These are phyloP conservation scores for Entophlyctis luteolus DNA, from an alignment of 192 early-diverging fungal species.

Conservation along the genomic window DNA sequence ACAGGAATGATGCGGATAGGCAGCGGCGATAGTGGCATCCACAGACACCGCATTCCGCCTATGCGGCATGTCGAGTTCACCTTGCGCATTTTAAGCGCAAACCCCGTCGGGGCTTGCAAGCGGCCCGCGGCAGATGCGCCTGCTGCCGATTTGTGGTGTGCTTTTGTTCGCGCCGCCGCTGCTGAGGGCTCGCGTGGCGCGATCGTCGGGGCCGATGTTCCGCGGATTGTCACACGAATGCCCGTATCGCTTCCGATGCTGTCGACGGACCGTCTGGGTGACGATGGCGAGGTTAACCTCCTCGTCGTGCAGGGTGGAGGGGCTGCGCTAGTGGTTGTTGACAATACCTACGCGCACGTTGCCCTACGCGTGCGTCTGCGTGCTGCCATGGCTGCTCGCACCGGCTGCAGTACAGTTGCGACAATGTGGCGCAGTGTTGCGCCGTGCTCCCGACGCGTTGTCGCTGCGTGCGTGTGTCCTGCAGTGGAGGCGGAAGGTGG, in stretches of 20 bases:
- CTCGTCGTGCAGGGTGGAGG: slow-evolving; percentile 2
- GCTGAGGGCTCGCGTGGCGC: neutral
- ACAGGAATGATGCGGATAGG: slow-evolving; percentile 13
- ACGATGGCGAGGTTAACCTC: neutral
- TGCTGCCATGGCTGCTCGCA: slow-evolving; percentile 8
- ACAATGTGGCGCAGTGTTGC: slow-evolving; percentile 4
- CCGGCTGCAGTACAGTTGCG: neutral
- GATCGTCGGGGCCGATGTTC: neutral
- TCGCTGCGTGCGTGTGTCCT: slow-evolving; percentile 19
- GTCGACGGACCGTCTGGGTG: neutral
- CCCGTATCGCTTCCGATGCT: neutral
- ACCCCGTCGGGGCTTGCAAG: slow-evolving; percentile 4
- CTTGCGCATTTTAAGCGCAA: slow-evolving; percentile 18
- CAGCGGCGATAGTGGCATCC: slow-evolving; percentile 4
- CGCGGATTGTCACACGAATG: neutral
- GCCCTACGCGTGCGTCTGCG: neutral
- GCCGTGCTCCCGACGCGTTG: neutral
- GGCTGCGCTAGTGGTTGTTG: slow-evolving; percentile 13
- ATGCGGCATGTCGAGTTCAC: slow-evolving; percentile 17
- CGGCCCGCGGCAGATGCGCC: neutral
- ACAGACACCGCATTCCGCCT: neutral
- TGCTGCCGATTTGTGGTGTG: no score
- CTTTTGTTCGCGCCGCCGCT: slow-evolving; percentile 20
- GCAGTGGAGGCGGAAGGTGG: slow-evolving; percentile 10
- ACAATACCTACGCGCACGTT: slow-evolving; percentile 6